A percentile compares a stretch with the other conserved stretches of the same genome.
phyloP scores from a whole-genome alignment of 352 stramenopile species.

The Thalassiosira pacifica region DNA sequence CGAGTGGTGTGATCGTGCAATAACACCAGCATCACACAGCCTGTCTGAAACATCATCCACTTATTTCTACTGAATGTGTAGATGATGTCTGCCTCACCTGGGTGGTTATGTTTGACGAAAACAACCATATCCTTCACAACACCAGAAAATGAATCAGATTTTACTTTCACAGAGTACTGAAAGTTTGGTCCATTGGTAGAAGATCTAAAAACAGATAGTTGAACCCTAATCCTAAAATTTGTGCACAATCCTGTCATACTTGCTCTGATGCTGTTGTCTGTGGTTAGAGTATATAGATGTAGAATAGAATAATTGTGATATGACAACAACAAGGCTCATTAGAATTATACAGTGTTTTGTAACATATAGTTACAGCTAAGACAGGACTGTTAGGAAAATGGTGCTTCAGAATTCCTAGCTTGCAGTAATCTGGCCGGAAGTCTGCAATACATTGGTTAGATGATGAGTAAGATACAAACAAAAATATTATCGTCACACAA shows the following conservation, averaged over 20 bases:
- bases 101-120: conserved; percentile 87
- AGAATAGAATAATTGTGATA: not conserved
- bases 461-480: too few relatives aligned
- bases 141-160: conserved; percentile 67
- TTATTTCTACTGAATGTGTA: conserved; percentile 93
- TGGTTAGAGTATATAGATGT: conserved; percentile 40
- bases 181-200: conserved; percentile 93
- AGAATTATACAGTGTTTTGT: too few relatives aligned
- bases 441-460: conserved; percentile 56
- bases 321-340: conserved; percentile 16
- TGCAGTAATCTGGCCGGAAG: conserved; percentile 91
- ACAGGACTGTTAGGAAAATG: conserved; percentile 92
- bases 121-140: conserved; percentile 86
- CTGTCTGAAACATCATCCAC: conserved; percentile 90
- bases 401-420: conserved; percentile 91
- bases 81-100: conserved; percentile 89
- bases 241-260: conserved; percentile 72
- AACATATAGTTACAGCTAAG: conserved; percentile 92
- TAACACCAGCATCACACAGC: conserved; percentile 87
- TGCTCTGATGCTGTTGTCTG: conserved; percentile 86
- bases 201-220: conserved; percentile 90
- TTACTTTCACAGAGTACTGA: conserved; percentile 89
- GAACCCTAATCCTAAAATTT: conserved; percentile 66
- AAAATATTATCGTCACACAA: too few relatives aligned
- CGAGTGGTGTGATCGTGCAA: conserved; percentile 91